Base-by-base conservation (phyloP, 2,329 filamentous ascomycete species). In the Zymoseptoria pseudotritici region DNA sequence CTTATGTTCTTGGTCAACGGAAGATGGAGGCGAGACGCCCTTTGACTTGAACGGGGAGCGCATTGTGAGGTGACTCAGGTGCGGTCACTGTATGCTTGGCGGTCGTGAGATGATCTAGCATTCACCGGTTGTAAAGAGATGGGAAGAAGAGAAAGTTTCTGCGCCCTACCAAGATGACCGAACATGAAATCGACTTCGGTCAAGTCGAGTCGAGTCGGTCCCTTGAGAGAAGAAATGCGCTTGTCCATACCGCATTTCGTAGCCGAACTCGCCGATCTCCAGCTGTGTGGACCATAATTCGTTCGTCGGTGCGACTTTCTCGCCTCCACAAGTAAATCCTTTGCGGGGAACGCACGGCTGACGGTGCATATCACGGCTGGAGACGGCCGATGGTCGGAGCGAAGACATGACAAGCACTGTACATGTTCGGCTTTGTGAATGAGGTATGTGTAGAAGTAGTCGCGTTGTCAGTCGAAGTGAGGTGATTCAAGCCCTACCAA, bases 1-100 rank as follows among this genome's bases (percentile, higher is more conserved):
- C 20, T 50, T 20, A 50, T 60, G 57, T 26, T 58, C 50, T 36
- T 56, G 31, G 22, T 59, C 52, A 26, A 57, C 46, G 2, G 59
- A 61, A 21, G 58, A 54, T 13, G 22, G 11, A 21, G 58, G 53
- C 17, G 58, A 54, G 50, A 31, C 54, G 29, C 26, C 55, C 22
- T 59, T 59, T 13, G 54, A 36, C 24, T 31, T 36, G 57, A 59
- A 59, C 19, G 60, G 60, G 4, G 57, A 55, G 21, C 52, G 51
- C 60, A 62, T 62, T 10, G 54, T 59, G 52, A 50, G 42, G 31
- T 24, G 54, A 31, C 11, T 22, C 9, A 26, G 20, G 26, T 29
- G 26, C 9, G 26, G 26, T 29, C 26, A 29, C 22, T 26, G 54
- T 56, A 24, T 10, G 19, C 42, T 26, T 56, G 54, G n/a, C 19